Base-by-base conservation (phyloP, 441 rosid genomes). In the Isatis lusitanica region DNA sequence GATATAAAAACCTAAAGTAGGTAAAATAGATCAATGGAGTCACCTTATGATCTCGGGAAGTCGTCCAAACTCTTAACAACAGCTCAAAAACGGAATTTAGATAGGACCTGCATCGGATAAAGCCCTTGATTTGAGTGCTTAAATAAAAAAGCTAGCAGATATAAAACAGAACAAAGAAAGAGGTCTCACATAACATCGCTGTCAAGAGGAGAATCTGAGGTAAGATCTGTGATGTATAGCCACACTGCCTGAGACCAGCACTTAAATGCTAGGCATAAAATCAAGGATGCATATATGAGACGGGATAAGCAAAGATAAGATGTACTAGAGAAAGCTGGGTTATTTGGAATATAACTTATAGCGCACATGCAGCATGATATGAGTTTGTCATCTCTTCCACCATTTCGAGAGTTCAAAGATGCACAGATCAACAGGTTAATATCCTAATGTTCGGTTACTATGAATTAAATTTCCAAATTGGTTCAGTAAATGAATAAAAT, bases 231-330 rank as follows among this genome's bases (percentile, higher is more conserved):
- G 50, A 66, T 81, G 73, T 79, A 92, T 61, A 86, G 93, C 89
- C 86, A 85, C 53, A 83, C 93, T 84, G 98, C 98, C 80, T 92
- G 97, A 80, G 93, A 87, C 98, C 98, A 94, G 85, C 97, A 94
- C 82, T 89, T 95, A 68, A 95, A 90, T 42, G 99, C 99, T 95
- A 83, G 66, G 82, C 52, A 79, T 61, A 60, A 66, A 58, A 35
- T 9, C 51, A 71, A 28, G 9, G 44, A 71, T 31, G 21, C 43
- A 35, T n/a, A 57, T 15, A 66, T 65, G 57, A 77, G 73, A 26
- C 6, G 13, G 59, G 50, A 52, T 68, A 46, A 11, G 76, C 42
- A 59, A 64, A 48, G 51, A 64, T 31, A 47, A 30, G 47, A 21
- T 70, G 13, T 51, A 66, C 0, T 43, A 51, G 56, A 33, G 55